Conservation (phyloP, 2,329 filamentous ascomycete genomes). For the Paecilomyces sp. region DNA sequence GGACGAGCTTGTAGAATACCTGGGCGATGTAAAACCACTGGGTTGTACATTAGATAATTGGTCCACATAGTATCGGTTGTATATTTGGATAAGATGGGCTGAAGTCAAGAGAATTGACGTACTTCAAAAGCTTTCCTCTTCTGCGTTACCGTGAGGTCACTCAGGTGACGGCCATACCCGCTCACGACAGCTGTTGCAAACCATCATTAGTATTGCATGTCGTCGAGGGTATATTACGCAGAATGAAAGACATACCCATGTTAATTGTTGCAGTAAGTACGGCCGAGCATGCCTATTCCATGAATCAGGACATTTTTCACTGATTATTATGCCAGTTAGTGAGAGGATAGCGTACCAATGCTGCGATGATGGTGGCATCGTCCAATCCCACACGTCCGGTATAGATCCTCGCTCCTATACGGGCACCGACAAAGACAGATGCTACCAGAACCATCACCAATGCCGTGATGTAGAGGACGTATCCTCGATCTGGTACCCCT, state of each 20-base stretch:
- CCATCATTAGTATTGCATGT: background rate
- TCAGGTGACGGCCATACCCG: conserved; percentile 11
- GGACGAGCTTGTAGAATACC: conserved; percentile 29
- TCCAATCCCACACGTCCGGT: background rate
- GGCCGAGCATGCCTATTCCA: background rate
- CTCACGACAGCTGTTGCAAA: conserved; percentile 6
- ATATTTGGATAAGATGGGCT: too few relatives aligned
- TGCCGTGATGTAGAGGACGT: conserved; percentile 2
- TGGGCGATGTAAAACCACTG: conserved; percentile 23
- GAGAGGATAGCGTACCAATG: background rate
- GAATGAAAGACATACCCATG: background rate
- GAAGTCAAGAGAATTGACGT: background rate
- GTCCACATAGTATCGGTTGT: too few relatives aligned
- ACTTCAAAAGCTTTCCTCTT: conserved; percentile 1
- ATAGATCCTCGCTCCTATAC: background rate
- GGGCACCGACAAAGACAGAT: conserved; percentile 1
- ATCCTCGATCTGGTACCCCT: background rate
- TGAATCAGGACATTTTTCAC: background rate
- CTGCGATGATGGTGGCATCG: background rate
- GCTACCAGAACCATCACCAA: conserved; percentile 3
- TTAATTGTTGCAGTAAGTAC: conserved; percentile 2
- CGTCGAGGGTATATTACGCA: background rate
- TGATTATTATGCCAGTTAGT: background rate
- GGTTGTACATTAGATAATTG: background rate
- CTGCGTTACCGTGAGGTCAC: conserved; percentile 5